phyloP scores from a whole-genome alignment of 2,329 filamentous ascomycete genomes.

The Daldinia eschscholtzii region DNA sequence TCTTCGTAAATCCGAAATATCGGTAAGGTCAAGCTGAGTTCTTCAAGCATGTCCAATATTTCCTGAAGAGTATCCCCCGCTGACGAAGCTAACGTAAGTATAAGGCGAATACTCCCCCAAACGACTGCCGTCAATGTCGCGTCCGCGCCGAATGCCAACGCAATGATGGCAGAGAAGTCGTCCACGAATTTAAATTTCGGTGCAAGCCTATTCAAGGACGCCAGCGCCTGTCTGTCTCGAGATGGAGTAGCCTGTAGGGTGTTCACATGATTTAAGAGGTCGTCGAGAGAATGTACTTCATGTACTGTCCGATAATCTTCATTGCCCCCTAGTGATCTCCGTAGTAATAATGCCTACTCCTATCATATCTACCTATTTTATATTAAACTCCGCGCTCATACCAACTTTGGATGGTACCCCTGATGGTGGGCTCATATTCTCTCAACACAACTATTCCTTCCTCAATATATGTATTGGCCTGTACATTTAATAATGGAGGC shows the following conservation, averaged over 20 bases:
- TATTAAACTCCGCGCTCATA: neutral
- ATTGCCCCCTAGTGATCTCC: neutral
- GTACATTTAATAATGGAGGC: neutral
- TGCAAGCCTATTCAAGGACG: neutral
- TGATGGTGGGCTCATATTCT: neutral
- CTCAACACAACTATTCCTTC: neutral
- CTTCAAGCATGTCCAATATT: neutral
- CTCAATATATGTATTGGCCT: neutral
- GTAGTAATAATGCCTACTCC: neutral
- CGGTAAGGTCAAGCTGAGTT: neutral
- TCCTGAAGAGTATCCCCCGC: neutral
- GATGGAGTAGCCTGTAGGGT: neutral
- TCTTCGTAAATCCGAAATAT: neutral
- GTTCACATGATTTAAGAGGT: neutral
- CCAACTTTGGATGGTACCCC: neutral
- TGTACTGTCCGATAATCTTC: neutral
- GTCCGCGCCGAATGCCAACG: neutral
- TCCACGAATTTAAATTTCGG: neutral
- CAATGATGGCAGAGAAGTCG: neutral
- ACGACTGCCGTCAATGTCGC: neutral
- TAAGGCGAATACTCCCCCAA: neutral
- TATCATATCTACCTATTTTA: neutral
- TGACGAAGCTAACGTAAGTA: neutral
- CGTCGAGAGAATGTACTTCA: slow-evolving; percentile 1
- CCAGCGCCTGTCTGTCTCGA: neutral